Evolutionary conservation across 2,329 filamentous ascomycete species (phyloP).

Genomic region (Fusarium veterinarium): DNA sequence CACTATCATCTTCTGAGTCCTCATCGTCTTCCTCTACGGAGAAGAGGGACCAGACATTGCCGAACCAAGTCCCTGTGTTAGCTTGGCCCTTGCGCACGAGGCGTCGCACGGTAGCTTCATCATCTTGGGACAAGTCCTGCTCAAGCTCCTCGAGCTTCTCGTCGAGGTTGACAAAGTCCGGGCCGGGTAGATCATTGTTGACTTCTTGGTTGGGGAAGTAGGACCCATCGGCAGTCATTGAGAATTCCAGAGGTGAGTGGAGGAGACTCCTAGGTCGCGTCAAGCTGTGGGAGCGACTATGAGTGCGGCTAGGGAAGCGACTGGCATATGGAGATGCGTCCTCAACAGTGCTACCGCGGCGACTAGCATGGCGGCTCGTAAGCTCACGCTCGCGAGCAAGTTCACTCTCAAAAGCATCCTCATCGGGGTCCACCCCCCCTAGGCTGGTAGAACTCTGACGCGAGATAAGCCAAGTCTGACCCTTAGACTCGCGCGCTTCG

Average conservation of each 20-base stretch:
- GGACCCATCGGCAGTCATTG: slow-evolving; percentile 41
- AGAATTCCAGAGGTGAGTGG: slow-evolving; percentile 58
- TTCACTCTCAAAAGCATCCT: slow-evolving; percentile 64
- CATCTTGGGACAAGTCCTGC: slow-evolving; percentile 62
- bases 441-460: slow-evolving; percentile 73
- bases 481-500: slow-evolving; percentile 74
- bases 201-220: slow-evolving; percentile 39
- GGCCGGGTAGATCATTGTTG: slow-evolving; percentile 59
- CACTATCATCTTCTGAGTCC: slow-evolving; percentile 57
- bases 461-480: slow-evolving; percentile 75
- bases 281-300: slow-evolving; percentile 52
- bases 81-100: slow-evolving; percentile 65
- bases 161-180: slow-evolving; percentile 73
- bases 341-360: slow-evolving; percentile 58
- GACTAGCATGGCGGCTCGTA: slow-evolving; percentile 60
- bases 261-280: slow-evolving; percentile 53
- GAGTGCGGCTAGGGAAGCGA: slow-evolving; percentile 59
- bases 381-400: slow-evolving; percentile 62
- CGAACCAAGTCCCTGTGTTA: slow-evolving; percentile 69
- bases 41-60: slow-evolving; percentile 70
- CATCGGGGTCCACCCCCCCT: slow-evolving; percentile 63
- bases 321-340: slow-evolving; percentile 54
- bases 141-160: slow-evolving; percentile 68
- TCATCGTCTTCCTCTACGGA: slow-evolving; percentile 71
- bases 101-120: slow-evolving; percentile 68